phyloP scores from a whole-genome alignment of 208 protist genomes.

The Perkinsela sp. region DNA sequence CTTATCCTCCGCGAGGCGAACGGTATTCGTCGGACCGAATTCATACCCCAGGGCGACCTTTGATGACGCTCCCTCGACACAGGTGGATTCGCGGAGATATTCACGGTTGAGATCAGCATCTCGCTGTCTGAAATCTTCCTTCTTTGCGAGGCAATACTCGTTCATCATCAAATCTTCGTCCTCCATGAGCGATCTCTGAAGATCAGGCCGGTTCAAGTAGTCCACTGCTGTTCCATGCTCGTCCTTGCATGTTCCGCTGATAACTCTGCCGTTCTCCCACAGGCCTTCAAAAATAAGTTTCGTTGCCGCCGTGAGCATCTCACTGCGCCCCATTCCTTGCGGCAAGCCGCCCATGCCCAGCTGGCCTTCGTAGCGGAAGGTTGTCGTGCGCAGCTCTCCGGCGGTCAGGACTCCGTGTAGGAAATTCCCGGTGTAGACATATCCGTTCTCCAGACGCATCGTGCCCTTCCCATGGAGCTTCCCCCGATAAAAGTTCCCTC shows the following conservation, averaged over 20 bases:
- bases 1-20: background rate
- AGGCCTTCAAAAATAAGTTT: constrained; percentile 47
- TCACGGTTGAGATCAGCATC: constrained; percentile 26
- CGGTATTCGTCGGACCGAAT: constrained; percentile 3
- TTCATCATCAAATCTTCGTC: constrained; percentile 32
- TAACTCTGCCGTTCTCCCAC: constrained; percentile 41
- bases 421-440: constrained; percentile 60
- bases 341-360: constrained; percentile 53
- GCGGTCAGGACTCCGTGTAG: constrained; percentile 30
- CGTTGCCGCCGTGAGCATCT: constrained; percentile 45
- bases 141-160: constrained; percentile 30
- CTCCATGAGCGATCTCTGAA: constrained; percentile 30
- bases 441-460: constrained; percentile 61
- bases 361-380: constrained; percentile 63
- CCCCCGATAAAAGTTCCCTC: constrained; percentile 49
- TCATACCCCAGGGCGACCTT: constrained; percentile 63
- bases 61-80: constrained; percentile 17
- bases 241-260: constrained; percentile 38
- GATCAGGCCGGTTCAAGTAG: constrained; percentile 44
- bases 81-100: constrained; percentile 31
- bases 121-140: constrained; percentile 31
- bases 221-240: constrained; percentile 55
- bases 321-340: constrained; percentile 46
- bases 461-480: constrained; percentile 44
- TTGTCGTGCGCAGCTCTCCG: constrained; percentile 49